A percentile compares a stretch with the other conserved stretches of the same genome.
Conservation (phyloP, 345 rosid species). For the Linum lewisii region DNA sequence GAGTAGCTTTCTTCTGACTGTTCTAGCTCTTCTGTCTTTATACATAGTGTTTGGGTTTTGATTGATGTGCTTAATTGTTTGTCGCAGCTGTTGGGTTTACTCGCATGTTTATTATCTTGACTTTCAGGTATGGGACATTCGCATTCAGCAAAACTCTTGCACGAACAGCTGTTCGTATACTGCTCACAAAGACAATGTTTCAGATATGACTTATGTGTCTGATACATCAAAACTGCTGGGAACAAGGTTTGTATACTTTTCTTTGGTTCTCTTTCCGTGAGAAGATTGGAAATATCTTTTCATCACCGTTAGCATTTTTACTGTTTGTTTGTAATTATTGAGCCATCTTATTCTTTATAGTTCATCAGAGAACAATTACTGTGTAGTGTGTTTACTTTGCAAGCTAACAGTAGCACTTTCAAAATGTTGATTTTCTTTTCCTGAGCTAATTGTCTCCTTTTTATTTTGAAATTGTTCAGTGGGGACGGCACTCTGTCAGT, state of each 20-base stretch:
- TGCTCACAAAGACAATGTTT: slow-evolving; percentile 75
- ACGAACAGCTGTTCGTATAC: slow-evolving; percentile 54
- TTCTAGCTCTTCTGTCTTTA: background rate
- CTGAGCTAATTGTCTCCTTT: slow-evolving; percentile 1
- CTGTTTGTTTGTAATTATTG: background rate
- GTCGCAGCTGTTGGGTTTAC: background rate
- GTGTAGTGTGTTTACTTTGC: background rate
- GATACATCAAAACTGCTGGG: slow-evolving; percentile 71
- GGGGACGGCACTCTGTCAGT: slow-evolving; percentile 96
- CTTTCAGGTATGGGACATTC: slow-evolving; percentile 81
- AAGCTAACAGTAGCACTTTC: background rate
- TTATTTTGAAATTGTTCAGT: slow-evolving; percentile 32
- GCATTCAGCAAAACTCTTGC: slow-evolving; percentile 81
- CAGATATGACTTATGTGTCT: slow-evolving; percentile 67
- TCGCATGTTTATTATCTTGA: slow-evolving; percentile 6
- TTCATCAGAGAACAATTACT: no score
- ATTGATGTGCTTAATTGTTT: no score
- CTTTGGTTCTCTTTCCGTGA: background rate
- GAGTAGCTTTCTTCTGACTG: background rate
- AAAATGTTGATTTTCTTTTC: background rate
- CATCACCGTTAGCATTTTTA: background rate
- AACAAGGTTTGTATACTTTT: slow-evolving; percentile 52
- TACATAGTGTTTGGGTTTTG: background rate
- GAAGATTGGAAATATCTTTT: background rate
- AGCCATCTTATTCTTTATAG: background rate